Conservation (phyloP, 371 early-diverging fungal species). For the Aphelidium insulamus region DNA sequence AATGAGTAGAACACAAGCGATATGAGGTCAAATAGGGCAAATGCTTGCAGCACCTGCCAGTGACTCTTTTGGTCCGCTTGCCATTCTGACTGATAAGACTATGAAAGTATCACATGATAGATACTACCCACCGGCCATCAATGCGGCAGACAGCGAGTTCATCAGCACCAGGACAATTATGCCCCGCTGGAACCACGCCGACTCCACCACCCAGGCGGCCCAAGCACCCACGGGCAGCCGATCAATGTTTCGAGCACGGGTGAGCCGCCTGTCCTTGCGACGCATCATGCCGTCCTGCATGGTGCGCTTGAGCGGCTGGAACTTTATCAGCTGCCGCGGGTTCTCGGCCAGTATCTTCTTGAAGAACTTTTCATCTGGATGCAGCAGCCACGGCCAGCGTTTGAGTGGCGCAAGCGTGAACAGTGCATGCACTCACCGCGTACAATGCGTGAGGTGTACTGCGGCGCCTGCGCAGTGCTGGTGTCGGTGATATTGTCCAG, state of each 20-base stretch:
- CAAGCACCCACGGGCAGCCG: slow-evolving; percentile 4
- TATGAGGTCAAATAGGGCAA: slow-evolving; percentile 8
- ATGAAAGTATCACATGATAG: too few species aligned
- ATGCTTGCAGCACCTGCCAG: slow-evolving; percentile 6
- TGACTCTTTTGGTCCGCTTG: too few species aligned
- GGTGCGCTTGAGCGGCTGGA: slow-evolving; percentile 5
- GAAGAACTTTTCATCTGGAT: too few species aligned
- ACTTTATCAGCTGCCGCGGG: slow-evolving; percentile 5
- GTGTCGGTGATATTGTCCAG: slow-evolving; percentile 2
- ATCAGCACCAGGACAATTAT: slow-evolving; percentile 1
- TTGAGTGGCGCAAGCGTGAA: too few species aligned
- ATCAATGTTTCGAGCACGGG: slow-evolving; percentile 2
- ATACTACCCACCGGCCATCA: too few species aligned
- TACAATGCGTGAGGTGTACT: slow-evolving; percentile 1
- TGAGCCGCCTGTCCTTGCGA: slow-evolving; percentile 5
- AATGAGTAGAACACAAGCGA: slow-evolving; percentile 6
- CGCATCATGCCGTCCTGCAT: slow-evolving; percentile 1
- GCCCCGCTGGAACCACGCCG: background rate
- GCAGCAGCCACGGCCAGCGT: too few species aligned
- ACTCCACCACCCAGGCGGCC: slow-evolving; percentile 5
- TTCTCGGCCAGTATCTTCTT: slow-evolving; percentile 2
- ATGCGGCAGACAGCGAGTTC: slow-evolving; percentile 2
- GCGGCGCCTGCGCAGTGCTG: background rate
- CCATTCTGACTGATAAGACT: too few species aligned
- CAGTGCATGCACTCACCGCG: background rate